A percentile compares a stretch with the other conserved stretches of the same genome.
phyloP scores from a whole-genome alignment of 2,329 filamentous ascomycete species.

The Akanthomyces uredinophilus region DNA sequence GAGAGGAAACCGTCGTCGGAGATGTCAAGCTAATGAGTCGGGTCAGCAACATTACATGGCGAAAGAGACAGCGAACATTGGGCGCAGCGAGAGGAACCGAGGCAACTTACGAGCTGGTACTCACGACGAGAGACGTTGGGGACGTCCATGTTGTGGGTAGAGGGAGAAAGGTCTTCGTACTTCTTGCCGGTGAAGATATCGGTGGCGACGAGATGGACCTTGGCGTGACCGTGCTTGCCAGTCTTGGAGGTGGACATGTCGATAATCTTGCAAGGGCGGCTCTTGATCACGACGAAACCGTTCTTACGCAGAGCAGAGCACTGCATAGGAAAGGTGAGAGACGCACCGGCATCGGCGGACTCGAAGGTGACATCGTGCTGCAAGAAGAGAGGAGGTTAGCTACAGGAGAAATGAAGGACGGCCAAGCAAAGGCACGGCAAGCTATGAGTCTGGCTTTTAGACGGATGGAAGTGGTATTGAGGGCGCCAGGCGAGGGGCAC shows the following conservation, averaged over 20 bases:
- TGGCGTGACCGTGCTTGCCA: conserved; percentile 99
- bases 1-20: conserved; percentile 92
- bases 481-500: conserved; percentile 30
- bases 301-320: conserved; percentile 99
- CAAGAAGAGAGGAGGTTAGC: conserved; percentile 17
- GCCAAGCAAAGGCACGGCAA: conserved; percentile 8
- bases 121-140: conserved; percentile 87
- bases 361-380: conserved; percentile 76
- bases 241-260: conserved; percentile 99
- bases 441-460: not conserved
- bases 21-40: conserved; percentile 67
- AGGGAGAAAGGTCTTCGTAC: conserved; percentile 97
- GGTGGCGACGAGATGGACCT: conserved; percentile 96
- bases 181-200: conserved; percentile 99
- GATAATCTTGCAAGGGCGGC: conserved; percentile 99
- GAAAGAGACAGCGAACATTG: not conserved
- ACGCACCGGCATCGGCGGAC: conserved; percentile 92
- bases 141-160: conserved; percentile 97
- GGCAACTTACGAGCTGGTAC: conserved; percentile 78
- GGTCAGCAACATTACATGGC: not conserved
- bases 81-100: not conserved
- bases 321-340: conserved; percentile 93
- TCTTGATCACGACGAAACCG: conserved; percentile 97
- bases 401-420: not conserved
- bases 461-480: not conserved